These are phyloP conservation scores for Steccherinum ochraceum DNA, from an alignment of 768 basidiomycete species.

Conservation along the genomic window DNA sequence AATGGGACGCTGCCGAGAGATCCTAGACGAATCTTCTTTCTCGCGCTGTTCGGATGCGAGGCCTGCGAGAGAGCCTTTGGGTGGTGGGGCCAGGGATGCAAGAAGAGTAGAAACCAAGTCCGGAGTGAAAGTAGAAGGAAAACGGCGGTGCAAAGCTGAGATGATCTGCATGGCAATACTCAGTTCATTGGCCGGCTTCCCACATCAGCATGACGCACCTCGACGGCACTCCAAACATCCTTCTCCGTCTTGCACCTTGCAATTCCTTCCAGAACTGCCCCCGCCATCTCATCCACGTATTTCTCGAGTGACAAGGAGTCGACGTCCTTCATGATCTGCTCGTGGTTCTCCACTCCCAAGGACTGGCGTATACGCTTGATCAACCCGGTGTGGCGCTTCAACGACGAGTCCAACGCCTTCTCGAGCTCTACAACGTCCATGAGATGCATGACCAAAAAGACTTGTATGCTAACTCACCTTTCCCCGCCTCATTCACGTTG, in stretches of 20 bases:
- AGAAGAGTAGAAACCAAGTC: conserved; percentile 56
- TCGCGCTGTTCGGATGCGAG: conserved; percentile 77
- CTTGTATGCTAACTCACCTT: conserved; percentile 32
- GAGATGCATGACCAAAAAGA: neutral
- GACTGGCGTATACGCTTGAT: conserved; percentile 91
- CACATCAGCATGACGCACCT: conserved; percentile 45
- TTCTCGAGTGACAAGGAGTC: conserved; percentile 88
- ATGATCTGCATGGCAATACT: conserved; percentile 54
- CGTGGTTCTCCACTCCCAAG: conserved; percentile 73
- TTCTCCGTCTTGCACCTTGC: conserved; percentile 85
- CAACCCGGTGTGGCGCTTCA: conserved; percentile 93
- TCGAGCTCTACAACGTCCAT: conserved; percentile 45
- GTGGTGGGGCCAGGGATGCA: conserved; percentile 51
- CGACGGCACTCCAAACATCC: conserved; percentile 87
- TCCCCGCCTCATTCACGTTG: conserved; percentile 42
- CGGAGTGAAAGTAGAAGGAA: conserved; percentile 74
- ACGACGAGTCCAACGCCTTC: conserved; percentile 80
- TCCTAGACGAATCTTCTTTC: conserved; percentile 79
- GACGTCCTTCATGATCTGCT: conserved; percentile 89
- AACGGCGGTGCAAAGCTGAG: conserved; percentile 82
- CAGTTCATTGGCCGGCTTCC: conserved; percentile 1
- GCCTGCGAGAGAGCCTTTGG: conserved; percentile 47
- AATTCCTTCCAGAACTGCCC: conserved; percentile 82
- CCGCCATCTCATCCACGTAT: conserved; percentile 91
- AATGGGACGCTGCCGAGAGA: conserved; percentile 78